Conservation (phyloP, 305 asterid genomes). For the Fraxinus paxiana region DNA sequence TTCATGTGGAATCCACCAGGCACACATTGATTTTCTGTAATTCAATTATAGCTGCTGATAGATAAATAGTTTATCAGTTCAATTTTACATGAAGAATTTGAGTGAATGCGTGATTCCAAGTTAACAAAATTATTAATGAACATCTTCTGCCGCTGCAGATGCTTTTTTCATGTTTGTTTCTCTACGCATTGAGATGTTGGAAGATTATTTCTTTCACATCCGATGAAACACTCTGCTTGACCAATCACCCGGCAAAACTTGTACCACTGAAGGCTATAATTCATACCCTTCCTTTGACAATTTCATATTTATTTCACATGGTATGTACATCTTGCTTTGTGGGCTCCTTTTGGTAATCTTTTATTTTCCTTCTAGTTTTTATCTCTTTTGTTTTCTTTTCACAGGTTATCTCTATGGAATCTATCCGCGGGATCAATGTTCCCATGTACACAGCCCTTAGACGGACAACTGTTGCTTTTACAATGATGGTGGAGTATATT, state of each 20-base stretch:
- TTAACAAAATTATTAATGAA: neutral
- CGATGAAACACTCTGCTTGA: neutral
- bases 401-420: constrained; percentile 29
- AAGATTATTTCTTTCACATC: constrained; percentile 20
- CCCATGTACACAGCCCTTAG: constrained; percentile 29
- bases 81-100: neutral
- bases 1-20: neutral
- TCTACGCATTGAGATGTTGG: constrained; percentile 20
- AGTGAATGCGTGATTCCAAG: neutral
- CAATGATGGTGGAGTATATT: constrained; percentile 25
- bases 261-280: constrained; percentile 18
- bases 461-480: constrained; percentile 26
- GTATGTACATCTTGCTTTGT: constrained; percentile 11
- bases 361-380: neutral
- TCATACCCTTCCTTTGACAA: constrained; percentile 23
- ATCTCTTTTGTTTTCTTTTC: neutral
- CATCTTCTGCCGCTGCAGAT: constrained; percentile 3
- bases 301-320: constrained; percentile 30
- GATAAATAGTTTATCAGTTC: neutral
- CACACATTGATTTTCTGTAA: neutral
- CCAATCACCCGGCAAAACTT: neutral
- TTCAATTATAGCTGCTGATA: neutral
- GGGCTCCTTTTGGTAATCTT: neutral
- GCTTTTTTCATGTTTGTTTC: constrained; percentile 18
- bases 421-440: constrained; percentile 23